A percentile compares a stretch with the other conserved stretches of the same genome.
Evolutionary conservation across 345 rosid genomes (phyloP).

Genomic region (Sonneratia alba): DNA sequence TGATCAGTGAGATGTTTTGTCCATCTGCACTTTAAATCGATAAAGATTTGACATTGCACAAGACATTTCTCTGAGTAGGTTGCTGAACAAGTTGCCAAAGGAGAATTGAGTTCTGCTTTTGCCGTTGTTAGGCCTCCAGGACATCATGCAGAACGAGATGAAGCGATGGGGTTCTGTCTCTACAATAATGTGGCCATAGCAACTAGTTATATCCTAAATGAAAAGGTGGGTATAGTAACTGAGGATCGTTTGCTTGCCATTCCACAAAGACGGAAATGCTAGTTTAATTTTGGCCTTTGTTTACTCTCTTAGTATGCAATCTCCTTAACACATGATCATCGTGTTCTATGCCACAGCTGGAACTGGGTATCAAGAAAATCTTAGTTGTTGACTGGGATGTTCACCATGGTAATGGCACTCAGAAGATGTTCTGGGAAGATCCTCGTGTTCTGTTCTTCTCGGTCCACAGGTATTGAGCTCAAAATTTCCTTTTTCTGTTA

Average conservation of each 20-base stretch:
- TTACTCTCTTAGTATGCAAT: neutral
- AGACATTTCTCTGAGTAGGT: slow-evolving; percentile 26
- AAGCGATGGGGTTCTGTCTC: slow-evolving; percentile 90
- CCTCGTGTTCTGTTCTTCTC: slow-evolving; percentile 91
- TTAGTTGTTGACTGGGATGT: slow-evolving; percentile 98
- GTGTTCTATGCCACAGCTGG: slow-evolving; percentile 31
- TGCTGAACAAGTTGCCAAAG: slow-evolving; percentile 68
- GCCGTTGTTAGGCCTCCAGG: slow-evolving; percentile 99
- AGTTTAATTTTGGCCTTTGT: neutral
- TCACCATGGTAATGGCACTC: slow-evolving; percentile 96
- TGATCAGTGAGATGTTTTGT: neutral
- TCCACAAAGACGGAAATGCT: neutral
- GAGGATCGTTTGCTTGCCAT: neutral
- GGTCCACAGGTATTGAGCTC: slow-evolving; percentile 68
- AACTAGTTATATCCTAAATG: slow-evolving; percentile 52
- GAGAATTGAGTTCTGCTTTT: slow-evolving; percentile 71
- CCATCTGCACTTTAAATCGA: neutral
- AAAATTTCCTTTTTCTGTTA: neutral
- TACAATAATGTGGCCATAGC: slow-evolving; percentile 95
- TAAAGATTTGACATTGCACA: neutral
- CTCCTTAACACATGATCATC: neutral
- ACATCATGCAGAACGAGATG: slow-evolving; percentile 83
- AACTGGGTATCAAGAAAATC: slow-evolving; percentile 66
- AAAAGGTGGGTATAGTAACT: slow-evolving; percentile 39
- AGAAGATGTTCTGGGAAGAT: slow-evolving; percentile 83